phyloP scores from a whole-genome alignment of 1,284 basidiomycete genomes.

The Coniferiporia weirii region DNA sequence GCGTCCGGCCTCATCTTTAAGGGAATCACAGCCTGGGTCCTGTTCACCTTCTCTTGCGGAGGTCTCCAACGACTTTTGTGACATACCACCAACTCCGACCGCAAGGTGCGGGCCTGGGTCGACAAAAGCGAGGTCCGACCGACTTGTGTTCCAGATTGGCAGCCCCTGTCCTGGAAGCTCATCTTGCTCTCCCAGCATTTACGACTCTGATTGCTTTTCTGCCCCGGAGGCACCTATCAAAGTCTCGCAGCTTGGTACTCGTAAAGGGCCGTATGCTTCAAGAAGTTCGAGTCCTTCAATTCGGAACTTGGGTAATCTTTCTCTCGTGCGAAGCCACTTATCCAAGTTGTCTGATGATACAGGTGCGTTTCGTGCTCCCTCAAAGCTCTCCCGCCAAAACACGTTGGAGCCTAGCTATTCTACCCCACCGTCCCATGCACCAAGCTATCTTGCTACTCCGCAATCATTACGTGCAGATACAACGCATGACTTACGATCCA shows the following conservation, averaged over 20 bases:
- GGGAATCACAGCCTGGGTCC: neutral
- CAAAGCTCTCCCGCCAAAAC: conserved; percentile 6
- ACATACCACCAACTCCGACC: neutral
- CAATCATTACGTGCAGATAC: neutral
- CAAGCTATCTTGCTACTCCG: conserved; percentile 7
- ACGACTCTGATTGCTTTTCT: neutral
- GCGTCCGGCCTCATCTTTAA: neutral
- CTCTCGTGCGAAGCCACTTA: conserved; percentile 48
- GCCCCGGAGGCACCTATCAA: conserved; percentile 19
- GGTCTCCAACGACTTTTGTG: neutral
- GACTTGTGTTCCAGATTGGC: neutral
- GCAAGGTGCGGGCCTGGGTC: neutral
- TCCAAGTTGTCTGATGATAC: conserved; percentile 26
- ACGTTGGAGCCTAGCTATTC: conserved; percentile 12
- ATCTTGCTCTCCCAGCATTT: neutral
- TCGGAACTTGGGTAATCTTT: conserved; percentile 42
- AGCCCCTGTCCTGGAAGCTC: neutral
- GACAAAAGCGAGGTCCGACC: neutral
- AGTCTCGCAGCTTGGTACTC: conserved; percentile 21
- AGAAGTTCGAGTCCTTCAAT: conserved; percentile 44
- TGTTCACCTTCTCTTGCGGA: neutral
- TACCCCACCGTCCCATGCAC: neutral
- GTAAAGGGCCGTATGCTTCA: conserved; percentile 23
- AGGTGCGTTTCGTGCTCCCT: neutral
- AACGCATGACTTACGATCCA: neutral